Evolutionary conservation across 768 basidiomycete species (phyloP).

Genomic region (Russula vinacea): DNA sequence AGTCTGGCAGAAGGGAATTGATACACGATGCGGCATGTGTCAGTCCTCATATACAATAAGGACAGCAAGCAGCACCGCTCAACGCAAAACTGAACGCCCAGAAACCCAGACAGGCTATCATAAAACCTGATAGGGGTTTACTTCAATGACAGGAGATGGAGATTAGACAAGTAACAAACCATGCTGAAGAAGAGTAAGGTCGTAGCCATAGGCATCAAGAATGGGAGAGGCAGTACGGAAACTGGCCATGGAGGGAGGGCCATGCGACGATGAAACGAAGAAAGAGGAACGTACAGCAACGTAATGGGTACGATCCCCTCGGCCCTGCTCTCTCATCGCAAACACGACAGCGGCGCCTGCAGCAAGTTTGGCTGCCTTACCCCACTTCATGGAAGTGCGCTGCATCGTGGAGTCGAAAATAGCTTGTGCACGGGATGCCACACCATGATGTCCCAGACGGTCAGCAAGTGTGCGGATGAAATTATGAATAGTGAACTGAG

Average conservation of each 20-base stretch:
- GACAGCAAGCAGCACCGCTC: too few species aligned
- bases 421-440: slow-evolving; percentile 60
- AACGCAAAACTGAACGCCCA: not conserved
- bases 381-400: slow-evolving; percentile 62
- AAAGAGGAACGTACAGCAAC: slow-evolving; percentile 49
- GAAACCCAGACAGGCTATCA: not conserved
- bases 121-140: not conserved
- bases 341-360: slow-evolving; percentile 69
- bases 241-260: not conserved
- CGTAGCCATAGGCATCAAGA: not conserved
- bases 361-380: slow-evolving; percentile 62
- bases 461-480: slow-evolving; percentile 60
- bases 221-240: not conserved
- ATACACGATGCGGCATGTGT: too few species aligned
- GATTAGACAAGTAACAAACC: not conserved
- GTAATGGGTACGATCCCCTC: slow-evolving; percentile 63
- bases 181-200: not conserved
- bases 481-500: slow-evolving; percentile 57
- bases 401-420: slow-evolving; percentile 69
- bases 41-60: too few species aligned
- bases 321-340: slow-evolving; percentile 66
- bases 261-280: not conserved
- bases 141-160: not conserved
- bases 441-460: slow-evolving; percentile 56
- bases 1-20: not conserved